phyloP scores from a whole-genome alignment of 129 eudicot genomes.

The Artemisia tridentata region DNA sequence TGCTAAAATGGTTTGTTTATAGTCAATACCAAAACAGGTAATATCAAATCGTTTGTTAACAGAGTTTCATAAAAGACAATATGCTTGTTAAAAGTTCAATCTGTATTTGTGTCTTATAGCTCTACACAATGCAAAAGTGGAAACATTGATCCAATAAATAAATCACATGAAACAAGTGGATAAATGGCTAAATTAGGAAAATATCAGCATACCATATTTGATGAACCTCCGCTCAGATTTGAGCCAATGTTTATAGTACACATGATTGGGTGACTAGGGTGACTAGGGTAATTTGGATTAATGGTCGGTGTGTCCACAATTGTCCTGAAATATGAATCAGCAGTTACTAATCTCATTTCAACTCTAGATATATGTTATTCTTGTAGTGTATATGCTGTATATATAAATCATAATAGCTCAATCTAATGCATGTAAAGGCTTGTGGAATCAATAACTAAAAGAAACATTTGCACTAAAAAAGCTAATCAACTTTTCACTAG shows the following conservation, averaged over 20 bases:
- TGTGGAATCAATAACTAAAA: no score
- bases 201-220: slow-evolving; percentile 15
- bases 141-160: slow-evolving; percentile 1
- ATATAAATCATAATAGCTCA: slow-evolving; percentile 8
- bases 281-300: slow-evolving; percentile 10
- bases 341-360: slow-evolving; percentile 19
- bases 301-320: not conserved
- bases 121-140: not conserved
- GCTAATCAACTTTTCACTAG: no score
- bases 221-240: slow-evolving; percentile 4
- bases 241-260: not conserved
- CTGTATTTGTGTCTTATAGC: not conserved
- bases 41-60: no score
- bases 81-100: not conserved
- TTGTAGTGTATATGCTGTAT: not conserved
- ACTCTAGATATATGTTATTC: slow-evolving; percentile 10
- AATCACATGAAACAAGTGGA: not conserved
- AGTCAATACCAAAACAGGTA: no score
- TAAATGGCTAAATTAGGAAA: slow-evolving; percentile 12
- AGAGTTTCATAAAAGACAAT: no score
- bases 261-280: slow-evolving; percentile 16
- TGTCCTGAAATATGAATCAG: slow-evolving; percentile 5
- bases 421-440: not conserved
- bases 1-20: no score
- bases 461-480: no score